These are phyloP conservation scores for Podila clonocystis DNA, from an alignment of 192 early-diverging fungal species.

Conservation along the genomic window DNA sequence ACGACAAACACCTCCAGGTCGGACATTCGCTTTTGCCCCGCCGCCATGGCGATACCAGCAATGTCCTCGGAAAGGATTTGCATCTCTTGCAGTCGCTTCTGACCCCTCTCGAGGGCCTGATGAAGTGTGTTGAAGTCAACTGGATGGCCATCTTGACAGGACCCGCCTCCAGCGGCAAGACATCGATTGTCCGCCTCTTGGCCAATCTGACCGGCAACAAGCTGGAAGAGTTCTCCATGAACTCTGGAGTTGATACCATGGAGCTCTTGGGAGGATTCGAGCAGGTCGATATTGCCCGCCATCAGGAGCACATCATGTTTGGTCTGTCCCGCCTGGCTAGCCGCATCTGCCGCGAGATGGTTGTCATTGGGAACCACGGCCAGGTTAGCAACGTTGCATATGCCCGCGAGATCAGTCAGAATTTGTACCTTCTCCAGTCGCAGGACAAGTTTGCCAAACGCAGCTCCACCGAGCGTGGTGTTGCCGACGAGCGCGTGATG, in stretches of 20 bases:
- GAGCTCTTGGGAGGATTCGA: slow-evolving; percentile 98
- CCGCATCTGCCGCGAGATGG: slow-evolving; percentile 53
- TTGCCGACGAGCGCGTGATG: slow-evolving; percentile 37
- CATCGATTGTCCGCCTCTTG: slow-evolving; percentile 84
- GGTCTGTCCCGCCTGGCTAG: slow-evolving; percentile 56
- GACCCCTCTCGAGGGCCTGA: slow-evolving; percentile 76
- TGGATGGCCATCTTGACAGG: slow-evolving; percentile 96
- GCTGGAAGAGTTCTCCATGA: slow-evolving; percentile 96
- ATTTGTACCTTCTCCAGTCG: slow-evolving; percentile 35
- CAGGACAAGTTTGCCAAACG: slow-evolving; percentile 35
- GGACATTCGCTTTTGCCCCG: slow-evolving; percentile 72
- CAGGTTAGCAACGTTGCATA: slow-evolving; percentile 14
- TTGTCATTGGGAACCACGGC: slow-evolving; percentile 17
- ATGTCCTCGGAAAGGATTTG: slow-evolving; percentile 57
- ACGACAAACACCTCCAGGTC: slow-evolving; percentile 61
- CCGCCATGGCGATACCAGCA: slow-evolving; percentile 26
- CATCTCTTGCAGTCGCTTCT: slow-evolving; percentile 76
- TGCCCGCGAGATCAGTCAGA: slow-evolving; percentile 47
- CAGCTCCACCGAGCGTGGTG: slow-evolving; percentile 12
- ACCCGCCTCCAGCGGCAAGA: slow-evolving; percentile 87
- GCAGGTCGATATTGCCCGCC: slow-evolving; percentile 88
- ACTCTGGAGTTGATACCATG: slow-evolving; percentile 91
- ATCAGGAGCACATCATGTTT: slow-evolving; percentile 63
- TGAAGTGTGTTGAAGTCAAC: slow-evolving; percentile 87
- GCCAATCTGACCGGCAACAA: slow-evolving; percentile 83